A percentile compares a stretch with the other conserved stretches of the same genome.
Conservation (phyloP, 1,284 basidiomycete genomes). For the Ganoderma lingzhi region DNA sequence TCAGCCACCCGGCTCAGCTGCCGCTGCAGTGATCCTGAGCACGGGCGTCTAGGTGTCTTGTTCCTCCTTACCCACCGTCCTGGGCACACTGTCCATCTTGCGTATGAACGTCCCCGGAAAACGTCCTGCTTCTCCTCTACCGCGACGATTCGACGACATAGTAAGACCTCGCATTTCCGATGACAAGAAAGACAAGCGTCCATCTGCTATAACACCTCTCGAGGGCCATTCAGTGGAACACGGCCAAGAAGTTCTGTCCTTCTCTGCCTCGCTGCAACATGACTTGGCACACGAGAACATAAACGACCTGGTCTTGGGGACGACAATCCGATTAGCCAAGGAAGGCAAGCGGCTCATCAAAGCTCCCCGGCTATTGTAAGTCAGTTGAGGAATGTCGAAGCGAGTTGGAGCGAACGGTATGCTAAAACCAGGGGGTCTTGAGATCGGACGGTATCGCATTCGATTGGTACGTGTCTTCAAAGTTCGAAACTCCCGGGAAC, state of each 20-base stretch:
- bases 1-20: conserved; percentile 1
- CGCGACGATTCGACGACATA: conserved; percentile 20
- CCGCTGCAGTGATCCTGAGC: background rate
- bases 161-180: conserved; percentile 7
- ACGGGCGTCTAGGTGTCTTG: conserved; percentile 2
- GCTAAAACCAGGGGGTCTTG: conserved; percentile 13
- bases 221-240: conserved; percentile 3
- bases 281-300: conserved; percentile 17
- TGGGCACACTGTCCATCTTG: background rate
- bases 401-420: background rate
- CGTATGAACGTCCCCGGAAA: conserved; percentile 25
- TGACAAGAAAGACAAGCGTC: conserved; percentile 9
- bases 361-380: conserved; percentile 35
- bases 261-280: conserved; percentile 11
- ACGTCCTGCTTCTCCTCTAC: conserved; percentile 29
- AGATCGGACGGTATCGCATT: conserved; percentile 35
- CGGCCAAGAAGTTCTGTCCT: conserved; percentile 29
- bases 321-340: conserved; percentile 24
- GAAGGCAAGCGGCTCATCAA: conserved; percentile 33
- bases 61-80: background rate
- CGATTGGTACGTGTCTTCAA: conserved; percentile 33
- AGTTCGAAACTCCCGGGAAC: background rate
- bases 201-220: background rate
- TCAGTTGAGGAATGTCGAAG: background rate
- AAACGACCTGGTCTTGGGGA: conserved; percentile 33